Conservation (phyloP, 768 basidiomycete species). For the Heimioporus sp. region DNA sequence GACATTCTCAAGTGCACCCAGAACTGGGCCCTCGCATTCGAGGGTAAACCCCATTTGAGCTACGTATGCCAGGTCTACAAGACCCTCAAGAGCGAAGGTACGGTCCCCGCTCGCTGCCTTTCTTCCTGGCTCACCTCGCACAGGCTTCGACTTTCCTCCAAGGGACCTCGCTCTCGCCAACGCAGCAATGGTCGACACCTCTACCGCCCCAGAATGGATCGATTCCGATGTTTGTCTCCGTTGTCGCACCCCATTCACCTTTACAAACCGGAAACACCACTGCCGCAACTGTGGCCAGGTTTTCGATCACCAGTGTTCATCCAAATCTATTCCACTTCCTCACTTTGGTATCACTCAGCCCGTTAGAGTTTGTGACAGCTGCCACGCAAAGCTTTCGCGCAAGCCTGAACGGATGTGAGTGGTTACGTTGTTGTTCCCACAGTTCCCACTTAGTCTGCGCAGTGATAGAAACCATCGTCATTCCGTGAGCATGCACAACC, state of each 20-base stretch:
- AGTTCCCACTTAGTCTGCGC: slow-evolving; percentile 3
- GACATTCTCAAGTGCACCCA: slow-evolving; percentile 80
- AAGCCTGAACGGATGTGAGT: slow-evolving; percentile 59
- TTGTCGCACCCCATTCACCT: slow-evolving; percentile 86
- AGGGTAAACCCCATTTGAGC: slow-evolving; percentile 67
- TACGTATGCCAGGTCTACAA: slow-evolving; percentile 84
- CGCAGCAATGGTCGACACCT: slow-evolving; percentile 86
- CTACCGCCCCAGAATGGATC: slow-evolving; percentile 94
- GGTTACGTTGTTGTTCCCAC: not conserved
- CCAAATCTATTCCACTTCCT: slow-evolving; percentile 79
- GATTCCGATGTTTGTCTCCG: slow-evolving; percentile 94
- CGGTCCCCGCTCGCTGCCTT: slow-evolving; percentile 11
- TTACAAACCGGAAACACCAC: slow-evolving; percentile 97
- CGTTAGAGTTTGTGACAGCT: slow-evolving; percentile 92
- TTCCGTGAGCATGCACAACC: slow-evolving; percentile 51
- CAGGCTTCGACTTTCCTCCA: slow-evolving; percentile 85
- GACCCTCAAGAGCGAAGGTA: slow-evolving; percentile 72
- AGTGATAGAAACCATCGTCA: slow-evolving; percentile 53
- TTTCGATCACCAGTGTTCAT: slow-evolving; percentile 92
- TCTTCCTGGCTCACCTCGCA: not conserved
- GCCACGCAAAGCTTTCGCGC: slow-evolving; percentile 73
- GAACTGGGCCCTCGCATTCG: slow-evolving; percentile 91
- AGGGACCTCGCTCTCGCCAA: slow-evolving; percentile 67
- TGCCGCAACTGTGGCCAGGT: slow-evolving; percentile 98
- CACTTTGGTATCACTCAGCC: slow-evolving; percentile 92